A percentile compares a stretch with the other conserved stretches of the same genome.
These are phyloP conservation scores for Lablab purpureus DNA, from an alignment of 306 rosid genomes.

Conservation along the genomic window DNA sequence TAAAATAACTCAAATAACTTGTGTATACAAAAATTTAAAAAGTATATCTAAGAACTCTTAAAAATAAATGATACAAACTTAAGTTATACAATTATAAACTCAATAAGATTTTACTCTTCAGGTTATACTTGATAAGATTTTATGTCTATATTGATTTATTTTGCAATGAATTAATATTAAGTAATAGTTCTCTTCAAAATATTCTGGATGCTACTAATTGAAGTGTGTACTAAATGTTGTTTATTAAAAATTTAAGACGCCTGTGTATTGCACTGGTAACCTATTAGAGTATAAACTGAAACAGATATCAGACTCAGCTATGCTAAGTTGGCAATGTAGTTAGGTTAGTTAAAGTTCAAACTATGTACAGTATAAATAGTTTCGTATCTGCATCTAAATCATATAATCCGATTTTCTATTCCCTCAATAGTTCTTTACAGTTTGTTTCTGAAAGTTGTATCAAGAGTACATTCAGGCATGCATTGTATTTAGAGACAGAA, in stretches of 20 bases:
- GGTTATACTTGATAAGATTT: background rate
- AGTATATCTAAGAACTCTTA: background rate
- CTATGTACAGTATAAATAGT: too few species aligned
- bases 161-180: background rate
- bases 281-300: background rate
- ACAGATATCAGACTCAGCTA: background rate
- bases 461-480: background rate
- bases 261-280: background rate
- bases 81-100: background rate
- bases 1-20: background rate
- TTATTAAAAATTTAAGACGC: background rate
- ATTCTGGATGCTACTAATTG: background rate
- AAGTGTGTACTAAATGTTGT: background rate
- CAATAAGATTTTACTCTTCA: background rate
- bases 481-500: constrained; percentile 2
- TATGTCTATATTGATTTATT: background rate
- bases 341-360: background rate
- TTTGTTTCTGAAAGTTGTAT: background rate
- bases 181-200: background rate
- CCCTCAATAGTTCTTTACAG: background rate
- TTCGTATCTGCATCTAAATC: background rate
- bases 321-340: background rate
- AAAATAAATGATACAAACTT: background rate
- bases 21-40: background rate
- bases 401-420: background rate